Conservation (phyloP, 2,329 filamentous ascomycete species). For the Helotiales sp. region DNA sequence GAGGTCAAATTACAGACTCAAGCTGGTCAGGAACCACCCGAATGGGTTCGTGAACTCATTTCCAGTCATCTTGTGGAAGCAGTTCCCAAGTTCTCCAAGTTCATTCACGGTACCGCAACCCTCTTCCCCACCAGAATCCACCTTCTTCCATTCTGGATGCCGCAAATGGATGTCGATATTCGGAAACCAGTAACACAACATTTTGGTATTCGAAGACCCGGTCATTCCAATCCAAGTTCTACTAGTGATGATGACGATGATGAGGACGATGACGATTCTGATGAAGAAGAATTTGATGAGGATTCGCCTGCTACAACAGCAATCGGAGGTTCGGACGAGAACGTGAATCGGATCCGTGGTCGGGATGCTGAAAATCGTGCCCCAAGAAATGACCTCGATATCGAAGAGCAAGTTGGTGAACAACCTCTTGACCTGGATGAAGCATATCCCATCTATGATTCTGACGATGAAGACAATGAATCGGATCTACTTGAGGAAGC, state of each 20-base stretch:
- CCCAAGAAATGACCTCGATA: slow-evolving; percentile 61
- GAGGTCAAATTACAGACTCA: slow-evolving; percentile 99
- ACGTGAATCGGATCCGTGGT: slow-evolving; percentile 30
- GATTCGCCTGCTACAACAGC: slow-evolving; percentile 22
- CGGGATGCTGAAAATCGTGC: slow-evolving; percentile 32
- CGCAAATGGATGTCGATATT: slow-evolving; percentile 98
- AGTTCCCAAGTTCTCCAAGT: slow-evolving; percentile 99
- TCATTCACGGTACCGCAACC: slow-evolving; percentile 91
- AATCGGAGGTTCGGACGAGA: slow-evolving; percentile 31
- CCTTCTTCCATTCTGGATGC: slow-evolving; percentile 94
- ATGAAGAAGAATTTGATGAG: slow-evolving; percentile 53
- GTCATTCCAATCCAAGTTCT: slow-evolving; percentile 73
- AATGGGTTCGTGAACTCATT: slow-evolving; percentile 94
- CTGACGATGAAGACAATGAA: slow-evolving; percentile 79
- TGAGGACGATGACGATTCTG: slow-evolving; percentile 71
- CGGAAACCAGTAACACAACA: slow-evolving; percentile 87
- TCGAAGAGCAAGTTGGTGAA: slow-evolving; percentile 81
- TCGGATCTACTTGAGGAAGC: slow-evolving; percentile 79
- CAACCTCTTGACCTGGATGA: slow-evolving; percentile 64
- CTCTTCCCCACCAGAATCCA: slow-evolving; percentile 88
- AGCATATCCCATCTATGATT: slow-evolving; percentile 84
- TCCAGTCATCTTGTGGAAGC: slow-evolving; percentile 95
- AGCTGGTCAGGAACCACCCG: slow-evolving; percentile 89
- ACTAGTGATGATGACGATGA: slow-evolving; percentile 80
- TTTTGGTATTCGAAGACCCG: slow-evolving; percentile 87